phyloP scores from a whole-genome alignment of 148 eudicot species.

The Rhododendron ovatum region DNA sequence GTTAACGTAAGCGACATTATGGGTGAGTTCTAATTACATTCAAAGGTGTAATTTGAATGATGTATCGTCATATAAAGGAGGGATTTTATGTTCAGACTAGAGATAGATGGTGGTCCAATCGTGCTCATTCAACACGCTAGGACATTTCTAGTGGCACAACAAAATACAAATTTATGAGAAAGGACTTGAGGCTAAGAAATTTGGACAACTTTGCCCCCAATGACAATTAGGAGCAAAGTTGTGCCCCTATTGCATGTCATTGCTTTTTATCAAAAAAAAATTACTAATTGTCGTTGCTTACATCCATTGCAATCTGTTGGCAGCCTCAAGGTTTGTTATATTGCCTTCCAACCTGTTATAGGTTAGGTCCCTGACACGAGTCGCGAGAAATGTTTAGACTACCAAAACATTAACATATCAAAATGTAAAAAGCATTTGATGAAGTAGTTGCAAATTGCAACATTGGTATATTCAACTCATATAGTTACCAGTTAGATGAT shows the following conservation, averaged over 20 bases:
- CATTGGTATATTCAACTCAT: no score
- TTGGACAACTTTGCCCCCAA: not conserved
- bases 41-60: not conserved
- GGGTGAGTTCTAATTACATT: not conserved
- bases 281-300: slow-evolving; percentile 19
- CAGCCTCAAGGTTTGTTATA: slow-evolving; percentile 26
- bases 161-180: not conserved
- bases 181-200: not conserved
- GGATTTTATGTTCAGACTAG: not conserved
- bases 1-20: not conserved
- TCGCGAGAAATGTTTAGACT: not conserved
- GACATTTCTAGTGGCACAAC: not conserved
- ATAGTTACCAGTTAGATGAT: no score
- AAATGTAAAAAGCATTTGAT: no score
- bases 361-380: not conserved
- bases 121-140: no score
- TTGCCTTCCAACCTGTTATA: slow-evolving; percentile 21
- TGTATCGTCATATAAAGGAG: not conserved
- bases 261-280: no score
- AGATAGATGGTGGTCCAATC: no score
- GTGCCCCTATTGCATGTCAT: no score
- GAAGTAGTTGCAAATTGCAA: no score
- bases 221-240: no score
- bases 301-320: slow-evolving; percentile 21
- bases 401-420: not conserved